Evolutionary conservation across 1,139 yeast genomes (phyloP).

Genomic region (Scheffersomyces illinoinensis): DNA sequence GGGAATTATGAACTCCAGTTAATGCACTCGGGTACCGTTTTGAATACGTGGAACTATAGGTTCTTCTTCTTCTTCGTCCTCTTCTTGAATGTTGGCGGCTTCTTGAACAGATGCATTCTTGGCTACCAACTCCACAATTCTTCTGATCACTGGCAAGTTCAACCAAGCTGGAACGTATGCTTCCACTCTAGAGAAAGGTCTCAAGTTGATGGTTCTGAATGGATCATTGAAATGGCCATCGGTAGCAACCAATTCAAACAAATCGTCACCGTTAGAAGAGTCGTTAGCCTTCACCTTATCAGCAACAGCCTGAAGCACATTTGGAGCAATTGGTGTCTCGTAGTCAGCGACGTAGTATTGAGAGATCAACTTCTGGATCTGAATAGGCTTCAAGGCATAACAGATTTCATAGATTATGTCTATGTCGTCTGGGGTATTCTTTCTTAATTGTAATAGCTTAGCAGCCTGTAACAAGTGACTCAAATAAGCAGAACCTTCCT

Average conservation of each 20-base stretch:
- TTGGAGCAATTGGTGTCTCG: constrained; percentile 89
- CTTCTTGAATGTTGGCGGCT: constrained; percentile 12
- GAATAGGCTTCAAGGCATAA: constrained; percentile 90
- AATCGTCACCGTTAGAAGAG: constrained; percentile 58
- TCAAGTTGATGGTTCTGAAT: constrained; percentile 79
- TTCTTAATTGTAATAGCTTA: constrained; percentile 86
- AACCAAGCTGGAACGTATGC: constrained; percentile 97
- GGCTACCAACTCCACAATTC: constrained; percentile 88
- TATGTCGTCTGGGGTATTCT: constrained; percentile 86
- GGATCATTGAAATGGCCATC: constrained; percentile 88
- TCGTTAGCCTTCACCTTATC: constrained; percentile 74
- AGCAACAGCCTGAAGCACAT: constrained; percentile 81
- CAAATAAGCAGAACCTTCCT: constrained; percentile 85
- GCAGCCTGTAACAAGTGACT: constrained; percentile 93
- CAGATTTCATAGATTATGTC: constrained; percentile 94
- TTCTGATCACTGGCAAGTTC: constrained; percentile 83
- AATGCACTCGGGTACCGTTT: background rate
- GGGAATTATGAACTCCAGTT: background rate
- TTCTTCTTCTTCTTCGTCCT: constrained; percentile 12
- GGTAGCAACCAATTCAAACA: constrained; percentile 67
- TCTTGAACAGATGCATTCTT: constrained; percentile 64
- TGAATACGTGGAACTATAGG: background rate
- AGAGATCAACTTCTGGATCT: constrained; percentile 86
- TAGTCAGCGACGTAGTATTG: constrained; percentile 93
- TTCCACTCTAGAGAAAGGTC: constrained; percentile 88